Conservation (phyloP, 805 yeast species). For the Metschnikowia similis region DNA sequence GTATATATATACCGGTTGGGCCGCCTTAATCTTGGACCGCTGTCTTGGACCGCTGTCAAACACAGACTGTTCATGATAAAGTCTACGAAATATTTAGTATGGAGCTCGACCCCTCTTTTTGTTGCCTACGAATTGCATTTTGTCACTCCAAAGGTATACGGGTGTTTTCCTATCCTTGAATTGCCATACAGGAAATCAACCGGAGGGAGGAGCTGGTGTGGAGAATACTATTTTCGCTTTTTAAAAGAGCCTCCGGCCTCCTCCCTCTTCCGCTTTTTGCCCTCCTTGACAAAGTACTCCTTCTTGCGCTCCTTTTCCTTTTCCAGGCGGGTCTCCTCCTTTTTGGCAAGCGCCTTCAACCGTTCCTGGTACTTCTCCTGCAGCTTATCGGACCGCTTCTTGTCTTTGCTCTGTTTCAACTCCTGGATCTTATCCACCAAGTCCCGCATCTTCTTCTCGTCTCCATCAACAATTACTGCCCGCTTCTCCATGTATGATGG, state of each 20-base stretch:
- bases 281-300: conserved; percentile 72
- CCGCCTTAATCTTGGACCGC: no score
- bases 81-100: no score
- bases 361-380: conserved; percentile 70
- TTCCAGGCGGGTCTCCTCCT: conserved; percentile 64
- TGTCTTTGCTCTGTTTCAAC: conserved; percentile 78
- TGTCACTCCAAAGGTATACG: no score
- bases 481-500: conserved; percentile 79
- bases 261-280: conserved; percentile 52
- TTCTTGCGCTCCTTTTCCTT: conserved; percentile 82
- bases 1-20: no score
- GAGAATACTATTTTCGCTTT: conserved; percentile 18
- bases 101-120: no score
- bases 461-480: conserved; percentile 90
- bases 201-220: neutral
- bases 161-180: no score
- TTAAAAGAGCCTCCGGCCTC: conserved; percentile 23
- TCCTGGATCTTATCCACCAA: conserved; percentile 85
- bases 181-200: no score
- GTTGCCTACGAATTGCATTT: no score
- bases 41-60: no score
- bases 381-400: conserved; percentile 69
- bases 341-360: conserved; percentile 69
- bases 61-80: no score
- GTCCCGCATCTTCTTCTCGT: conserved; percentile 88